phyloP scores from a whole-genome alignment of 305 asterid species.

The Fraxinus albicans region DNA sequence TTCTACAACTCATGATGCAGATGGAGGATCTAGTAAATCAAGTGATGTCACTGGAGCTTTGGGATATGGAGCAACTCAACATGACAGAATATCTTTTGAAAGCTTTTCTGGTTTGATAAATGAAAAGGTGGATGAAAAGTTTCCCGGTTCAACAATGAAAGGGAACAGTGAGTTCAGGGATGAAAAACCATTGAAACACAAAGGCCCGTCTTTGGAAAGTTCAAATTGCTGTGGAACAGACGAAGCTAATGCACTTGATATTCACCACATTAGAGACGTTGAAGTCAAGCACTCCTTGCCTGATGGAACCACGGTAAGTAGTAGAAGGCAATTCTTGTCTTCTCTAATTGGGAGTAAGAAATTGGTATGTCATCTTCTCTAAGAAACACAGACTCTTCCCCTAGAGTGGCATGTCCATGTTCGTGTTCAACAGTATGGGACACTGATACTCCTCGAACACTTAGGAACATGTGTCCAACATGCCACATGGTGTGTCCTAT shows the following conservation, averaged over 20 bases:
- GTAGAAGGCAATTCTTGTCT: neutral
- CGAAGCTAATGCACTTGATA: constrained; percentile 7
- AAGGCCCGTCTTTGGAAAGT: constrained; percentile 27
- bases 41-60: constrained; percentile 24
- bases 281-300: constrained; percentile 34
- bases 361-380: neutral
- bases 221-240: constrained; percentile 19
- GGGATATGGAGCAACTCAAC: constrained; percentile 30
- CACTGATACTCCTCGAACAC: neutral
- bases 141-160: constrained; percentile 23
- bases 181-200: constrained; percentile 26
- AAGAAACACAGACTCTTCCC: neutral
- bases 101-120: constrained; percentile 15
- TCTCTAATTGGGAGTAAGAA: neutral
- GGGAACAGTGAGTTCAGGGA: constrained; percentile 16
- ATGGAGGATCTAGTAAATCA: constrained; percentile 35
- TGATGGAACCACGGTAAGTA: constrained; percentile 33
- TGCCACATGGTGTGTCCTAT: neutral
- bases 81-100: constrained; percentile 23
- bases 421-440: neutral
- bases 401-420: neutral
- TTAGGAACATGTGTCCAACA: neutral
- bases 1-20: constrained; percentile 32
- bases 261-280: constrained; percentile 15
- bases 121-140: constrained; percentile 26